phyloP scores from a whole-genome alignment of 257 asterid genomes.

The Marsdenia floribunda region DNA sequence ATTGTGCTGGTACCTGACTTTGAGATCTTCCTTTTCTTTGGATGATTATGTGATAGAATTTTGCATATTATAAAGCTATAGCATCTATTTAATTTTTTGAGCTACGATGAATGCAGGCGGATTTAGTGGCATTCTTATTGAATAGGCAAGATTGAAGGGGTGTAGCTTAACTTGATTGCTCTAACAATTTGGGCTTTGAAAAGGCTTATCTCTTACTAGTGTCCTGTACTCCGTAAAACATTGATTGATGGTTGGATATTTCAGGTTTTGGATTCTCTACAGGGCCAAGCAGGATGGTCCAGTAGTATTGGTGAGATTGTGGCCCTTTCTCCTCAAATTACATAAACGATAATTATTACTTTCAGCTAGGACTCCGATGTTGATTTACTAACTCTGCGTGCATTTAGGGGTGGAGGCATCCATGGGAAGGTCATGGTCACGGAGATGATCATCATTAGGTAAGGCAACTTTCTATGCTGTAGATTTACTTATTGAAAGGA shows the following conservation, averaged over 20 bases:
- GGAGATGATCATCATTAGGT: slow-evolving; percentile 47
- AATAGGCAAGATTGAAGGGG: neutral
- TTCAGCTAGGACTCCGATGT: slow-evolving; percentile 13
- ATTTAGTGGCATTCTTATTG: neutral
- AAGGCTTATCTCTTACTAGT: neutral
- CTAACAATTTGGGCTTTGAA: neutral
- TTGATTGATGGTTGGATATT: slow-evolving; percentile 7
- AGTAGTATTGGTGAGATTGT: slow-evolving; percentile 69
- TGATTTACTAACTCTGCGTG: slow-evolving; percentile 17
- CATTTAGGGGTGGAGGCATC: slow-evolving; percentile 90
- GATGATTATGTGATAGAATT: no score
- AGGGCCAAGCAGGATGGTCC: slow-evolving; percentile 94
- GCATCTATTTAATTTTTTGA: neutral
- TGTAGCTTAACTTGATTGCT: neutral
- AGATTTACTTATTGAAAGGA: neutral
- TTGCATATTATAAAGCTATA: neutral
- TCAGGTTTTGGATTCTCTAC: slow-evolving; percentile 88
- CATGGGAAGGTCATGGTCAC: slow-evolving; percentile 85
- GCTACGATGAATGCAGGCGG: neutral
- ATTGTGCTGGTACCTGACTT: no score
- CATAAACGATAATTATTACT: neutral
- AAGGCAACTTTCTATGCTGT: neutral
- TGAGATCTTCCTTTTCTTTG: neutral
- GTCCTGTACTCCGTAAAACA: neutral
- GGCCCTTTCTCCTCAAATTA: neutral